phyloP scores from a whole-genome alignment of 345 rosid species.

The Hibiscus mutabilis region DNA sequence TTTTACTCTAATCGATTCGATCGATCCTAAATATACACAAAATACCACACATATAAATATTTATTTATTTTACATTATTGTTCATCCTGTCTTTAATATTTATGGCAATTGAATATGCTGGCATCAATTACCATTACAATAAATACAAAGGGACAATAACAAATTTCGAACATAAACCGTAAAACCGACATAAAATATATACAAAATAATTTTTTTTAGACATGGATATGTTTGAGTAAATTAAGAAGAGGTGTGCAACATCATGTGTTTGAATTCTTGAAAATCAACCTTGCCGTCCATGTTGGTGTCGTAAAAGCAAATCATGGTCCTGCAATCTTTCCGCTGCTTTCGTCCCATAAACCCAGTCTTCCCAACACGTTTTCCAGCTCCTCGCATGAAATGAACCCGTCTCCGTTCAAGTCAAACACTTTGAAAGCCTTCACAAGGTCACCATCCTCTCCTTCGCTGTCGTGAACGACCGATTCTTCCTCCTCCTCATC shows the following conservation, averaged over 20 bases:
- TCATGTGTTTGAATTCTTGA: conserved; percentile 75
- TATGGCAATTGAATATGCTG: too few species aligned
- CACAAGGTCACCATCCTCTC: conserved; percentile 23
- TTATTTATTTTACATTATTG: too few species aligned
- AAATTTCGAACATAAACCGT: too few species aligned
- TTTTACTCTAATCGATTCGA: too few species aligned
- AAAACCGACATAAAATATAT: too few species aligned
- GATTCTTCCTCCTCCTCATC: conserved; percentile 5
- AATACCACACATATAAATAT: too few species aligned
- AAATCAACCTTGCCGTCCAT: conserved; percentile 71
- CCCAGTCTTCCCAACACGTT: conserved; percentile 55
- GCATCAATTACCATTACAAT: too few species aligned
- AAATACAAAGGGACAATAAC: too few species aligned
- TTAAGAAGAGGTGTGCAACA: conserved; percentile 17
- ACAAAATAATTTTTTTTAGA: too few species aligned
- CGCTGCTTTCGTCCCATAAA: conserved; percentile 48
- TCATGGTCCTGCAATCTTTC: conserved; percentile 61
- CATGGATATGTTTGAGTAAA: not conserved
- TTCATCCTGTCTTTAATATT: too few species aligned
- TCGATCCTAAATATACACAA: too few species aligned
- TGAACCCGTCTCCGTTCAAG: conserved; percentile 62
- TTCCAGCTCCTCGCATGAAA: conserved; percentile 63
- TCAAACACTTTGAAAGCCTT: conserved; percentile 72
- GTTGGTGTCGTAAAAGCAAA: conserved; percentile 49
- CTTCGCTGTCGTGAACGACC: not conserved